Evolutionary conservation across 2,329 filamentous ascomycete species (phyloP), one percentile per base, ranked within the genome.

Genomic region (Lachnellula hyalina): DNA sequence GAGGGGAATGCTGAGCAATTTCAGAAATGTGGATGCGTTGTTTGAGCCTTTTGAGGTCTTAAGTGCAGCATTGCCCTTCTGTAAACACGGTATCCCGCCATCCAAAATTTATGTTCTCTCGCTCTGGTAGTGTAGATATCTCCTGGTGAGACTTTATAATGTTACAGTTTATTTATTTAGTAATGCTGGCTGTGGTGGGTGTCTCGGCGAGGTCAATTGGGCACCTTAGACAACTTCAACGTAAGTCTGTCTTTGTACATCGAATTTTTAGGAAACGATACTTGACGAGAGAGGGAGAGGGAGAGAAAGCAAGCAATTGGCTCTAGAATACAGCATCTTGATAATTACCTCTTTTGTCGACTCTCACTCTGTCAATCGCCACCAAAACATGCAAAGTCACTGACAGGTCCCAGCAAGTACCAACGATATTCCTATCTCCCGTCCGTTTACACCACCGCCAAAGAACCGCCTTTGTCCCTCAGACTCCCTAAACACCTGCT

Each of bases 111-210:
- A 38, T 51, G 28, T 55, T 57, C 45, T 40, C 25, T 45, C 9
- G 4, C 49, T 48, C 45, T 49, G 46, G 41, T 35, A 46, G 47
- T 47, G 38, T 38, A 52, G 28, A n/a, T 12, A 38, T 55, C 60
- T 61, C 59, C 59, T 55, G 59, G 55, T 40, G 55, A 58, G 59
- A 54, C 17, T 21, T 35, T 41, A 36, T 28, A 19, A 49, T 48
- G 12, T 59, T 62, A 56, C 56, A 55, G n/a, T 35, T 47, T 50
- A 55, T 52, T 54, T 36, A 56, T 55, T 56, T 62, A 53, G 56
- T 61, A 47, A 46, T 56, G 34, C 45, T 52, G 44, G 54, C 49
- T 47, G 55, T 60, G 36, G 41, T 50, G 56, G 45, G 51, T 21
- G 60, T 59, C 38, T 53, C 46, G 45, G 54, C 56, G 11, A 55